Evolutionary conservation across 768 basidiomycete genomes (phyloP).

Genomic region (Terana coerulea): DNA sequence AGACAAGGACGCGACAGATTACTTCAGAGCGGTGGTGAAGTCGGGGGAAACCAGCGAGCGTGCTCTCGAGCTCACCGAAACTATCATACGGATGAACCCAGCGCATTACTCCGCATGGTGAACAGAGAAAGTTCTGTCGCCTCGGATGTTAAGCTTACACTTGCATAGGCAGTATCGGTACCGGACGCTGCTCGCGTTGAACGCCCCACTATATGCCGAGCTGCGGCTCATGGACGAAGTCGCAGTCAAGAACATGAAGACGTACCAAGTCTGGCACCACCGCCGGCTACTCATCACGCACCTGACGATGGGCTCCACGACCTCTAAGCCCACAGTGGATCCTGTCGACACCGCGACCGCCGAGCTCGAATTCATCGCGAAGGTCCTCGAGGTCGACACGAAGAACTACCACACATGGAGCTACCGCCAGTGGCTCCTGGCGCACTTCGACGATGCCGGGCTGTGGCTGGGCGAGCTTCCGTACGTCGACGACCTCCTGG

Average conservation of each 20-base stretch:
- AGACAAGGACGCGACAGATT: slow-evolving; percentile 94
- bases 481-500: slow-evolving; percentile 67
- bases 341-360: slow-evolving; percentile 26
- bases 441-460: slow-evolving; percentile 68
- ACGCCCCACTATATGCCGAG: slow-evolving; percentile 70
- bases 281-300: slow-evolving; percentile 69
- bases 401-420: slow-evolving; percentile 99
- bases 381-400: slow-evolving; percentile 66
- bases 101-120: slow-evolving; percentile 98
- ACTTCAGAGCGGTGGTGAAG: slow-evolving; percentile 84
- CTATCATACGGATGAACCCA: slow-evolving; percentile 87
- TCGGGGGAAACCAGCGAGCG: slow-evolving; percentile 74
- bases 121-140: too few relatives aligned
- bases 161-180: slow-evolving; percentile 87
- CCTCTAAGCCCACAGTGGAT: slow-evolving; percentile 1
- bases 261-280: slow-evolving; percentile 98
- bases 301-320: slow-evolving; percentile 39
- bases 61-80: slow-evolving; percentile 84
- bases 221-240: slow-evolving; percentile 84
- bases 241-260: slow-evolving; percentile 82
- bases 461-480: slow-evolving; percentile 75
- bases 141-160: neutral
- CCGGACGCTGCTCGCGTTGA: slow-evolving; percentile 70
- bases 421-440: slow-evolving; percentile 92
- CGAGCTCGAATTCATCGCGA: slow-evolving; percentile 80